These are phyloP conservation scores for Candida palmyrensis DNA, from an alignment of 805 yeast genomes.

Conservation along the genomic window DNA sequence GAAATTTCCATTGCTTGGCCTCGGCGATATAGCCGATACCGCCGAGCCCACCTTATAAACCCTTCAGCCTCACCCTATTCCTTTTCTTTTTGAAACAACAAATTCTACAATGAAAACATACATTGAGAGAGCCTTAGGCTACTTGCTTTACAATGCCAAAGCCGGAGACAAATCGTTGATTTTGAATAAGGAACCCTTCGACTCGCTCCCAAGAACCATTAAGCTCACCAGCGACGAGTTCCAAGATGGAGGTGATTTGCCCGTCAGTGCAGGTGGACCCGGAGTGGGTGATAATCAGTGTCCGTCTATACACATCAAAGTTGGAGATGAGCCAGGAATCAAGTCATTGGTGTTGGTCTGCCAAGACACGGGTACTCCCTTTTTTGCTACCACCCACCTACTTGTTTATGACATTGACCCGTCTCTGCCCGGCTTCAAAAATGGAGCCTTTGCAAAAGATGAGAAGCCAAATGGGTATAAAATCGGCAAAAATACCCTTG, in stretches of 20 bases:
- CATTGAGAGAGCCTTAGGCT: conserved; percentile 5
- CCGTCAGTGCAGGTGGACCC: conserved; percentile 7
- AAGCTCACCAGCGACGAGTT: conserved; percentile 8
- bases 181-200: conserved; percentile 1
- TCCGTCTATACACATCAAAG: conserved; percentile 6
- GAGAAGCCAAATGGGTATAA: background rate
- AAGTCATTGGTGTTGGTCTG: conserved; percentile 9
- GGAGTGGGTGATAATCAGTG: conserved; percentile 8
- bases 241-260: conserved; percentile 9
- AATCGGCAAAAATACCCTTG: background rate
- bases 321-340: background rate
- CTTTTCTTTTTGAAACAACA: background rate
- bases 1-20: too few species aligned
- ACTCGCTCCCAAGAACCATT: conserved; percentile 3
- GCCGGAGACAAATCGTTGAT: conserved; percentile 6
- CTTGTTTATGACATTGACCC: conserved; percentile 9
- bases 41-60: too few species aligned
- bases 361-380: conserved; percentile 13
- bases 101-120: background rate
- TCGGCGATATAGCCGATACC: too few species aligned
- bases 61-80: too few species aligned
- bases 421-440: conserved; percentile 1
- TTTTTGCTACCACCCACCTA: conserved; percentile 8
- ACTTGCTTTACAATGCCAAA: conserved; percentile 6
- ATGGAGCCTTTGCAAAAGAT: conserved; percentile 4